Evolutionary conservation across 2,329 filamentous ascomycete genomes (phyloP), one percentile per base, ranked within the genome.

Genomic region (Nemania abortiva): DNA sequence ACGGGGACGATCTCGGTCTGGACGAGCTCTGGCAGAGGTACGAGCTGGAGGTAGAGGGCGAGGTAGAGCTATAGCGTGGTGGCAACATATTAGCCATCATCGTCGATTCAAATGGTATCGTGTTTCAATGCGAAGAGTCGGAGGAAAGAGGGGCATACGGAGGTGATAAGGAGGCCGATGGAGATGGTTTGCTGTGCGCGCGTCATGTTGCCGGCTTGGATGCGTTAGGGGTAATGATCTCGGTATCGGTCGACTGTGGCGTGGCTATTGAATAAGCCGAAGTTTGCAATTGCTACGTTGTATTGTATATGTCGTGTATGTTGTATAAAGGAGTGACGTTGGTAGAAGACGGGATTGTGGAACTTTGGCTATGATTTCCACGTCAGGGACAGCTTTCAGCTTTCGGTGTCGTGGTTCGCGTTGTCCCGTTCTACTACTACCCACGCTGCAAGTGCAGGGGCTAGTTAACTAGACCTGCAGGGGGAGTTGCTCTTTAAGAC

Each of bases 121-220:
- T 34, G 9, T 4, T 34, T 34, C 5, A 34, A 5, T 34, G 6
- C 3, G 13, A 42, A 42, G 13, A 11, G 37, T 11, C 37, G 22
- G 49, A 29, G 15, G 18, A 11, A 2, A 66, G 52, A 61, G 55
- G 52, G 69, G 73, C 89, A 76, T 91, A 98, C 95, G 45, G 95
- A 97, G 77, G 93, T 93, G 82, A 96, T 88, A 75, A 98, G 88
- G 77, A 98, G 90, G 78, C 90, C 91, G 78, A 97, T 87, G 70
- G 94, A 97, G 79, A 98, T 91, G 73, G 93, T 95, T 83, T 98
- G 95, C 81, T 93, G 91, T 24, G 96, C 96, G 83, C 95, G 94
- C 74, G 96, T 97, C 96, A 98, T 98, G 73, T 74, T 90, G 56
- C n/a, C 31, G 47, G 45, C 18, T 52, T 31, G 31, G 66, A 24